A percentile compares a stretch with the other conserved stretches of the same genome.
phyloP scores from a whole-genome alignment of 2,329 filamentous ascomycete genomes.

The Colletotrichum viniferum region DNA sequence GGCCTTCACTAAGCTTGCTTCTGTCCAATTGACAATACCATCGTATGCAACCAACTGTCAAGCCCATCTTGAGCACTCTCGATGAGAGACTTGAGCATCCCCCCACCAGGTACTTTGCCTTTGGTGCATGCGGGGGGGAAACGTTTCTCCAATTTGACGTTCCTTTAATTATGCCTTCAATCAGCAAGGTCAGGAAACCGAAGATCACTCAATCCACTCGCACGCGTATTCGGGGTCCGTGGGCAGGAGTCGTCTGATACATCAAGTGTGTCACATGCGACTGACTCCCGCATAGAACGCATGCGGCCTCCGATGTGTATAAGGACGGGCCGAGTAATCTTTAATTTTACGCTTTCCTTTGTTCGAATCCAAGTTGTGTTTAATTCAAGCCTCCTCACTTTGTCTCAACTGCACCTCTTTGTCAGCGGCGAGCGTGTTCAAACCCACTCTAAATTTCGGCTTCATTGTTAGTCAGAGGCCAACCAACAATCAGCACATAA shows the following conservation, averaged over 20 bases:
- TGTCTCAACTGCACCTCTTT: neutral
- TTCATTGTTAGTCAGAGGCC: neutral
- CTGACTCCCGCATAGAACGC: neutral
- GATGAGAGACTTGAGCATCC: neutral
- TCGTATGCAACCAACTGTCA: neutral
- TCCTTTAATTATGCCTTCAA: neutral
- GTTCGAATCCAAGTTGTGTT: neutral
- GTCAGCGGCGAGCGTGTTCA: neutral
- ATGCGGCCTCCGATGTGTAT: neutral
- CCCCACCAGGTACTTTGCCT: neutral
- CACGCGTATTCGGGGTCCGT: constrained; percentile 7
- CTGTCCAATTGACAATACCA: neutral
- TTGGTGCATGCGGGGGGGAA: neutral
- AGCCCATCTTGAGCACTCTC: neutral
- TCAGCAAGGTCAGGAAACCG: neutral
- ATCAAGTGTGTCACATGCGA: constrained; percentile 16
- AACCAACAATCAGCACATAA: neutral
- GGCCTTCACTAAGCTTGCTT: neutral
- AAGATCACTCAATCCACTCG: neutral
- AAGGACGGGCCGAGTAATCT: neutral
- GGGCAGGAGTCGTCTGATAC: constrained; percentile 11
- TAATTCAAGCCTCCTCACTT: neutral
- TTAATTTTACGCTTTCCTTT: neutral
- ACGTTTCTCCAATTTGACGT: neutral
- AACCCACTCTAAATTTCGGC: neutral